phyloP scores from a whole-genome alignment of 805 yeast species.

The Metschnikowia gruessii region DNA sequence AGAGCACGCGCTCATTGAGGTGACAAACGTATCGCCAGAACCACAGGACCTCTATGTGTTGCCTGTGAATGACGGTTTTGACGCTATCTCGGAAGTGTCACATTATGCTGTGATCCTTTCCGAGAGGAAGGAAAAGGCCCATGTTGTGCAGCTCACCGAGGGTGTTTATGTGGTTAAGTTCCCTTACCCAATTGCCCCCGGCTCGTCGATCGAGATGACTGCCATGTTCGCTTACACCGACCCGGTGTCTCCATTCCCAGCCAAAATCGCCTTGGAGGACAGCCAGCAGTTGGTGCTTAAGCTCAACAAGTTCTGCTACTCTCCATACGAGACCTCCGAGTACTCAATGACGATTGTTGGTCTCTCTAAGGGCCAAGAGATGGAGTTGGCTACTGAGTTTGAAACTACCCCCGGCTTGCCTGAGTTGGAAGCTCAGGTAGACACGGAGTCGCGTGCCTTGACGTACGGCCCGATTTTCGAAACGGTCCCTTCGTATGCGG shows the following conservation, averaged over 20 bases:
- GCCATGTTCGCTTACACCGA: slow-evolving; percentile 49
- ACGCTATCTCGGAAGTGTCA: slow-evolving; percentile 40
- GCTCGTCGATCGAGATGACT: slow-evolving; percentile 47
- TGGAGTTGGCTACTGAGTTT: slow-evolving; percentile 29
- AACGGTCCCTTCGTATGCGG: slow-evolving; percentile 45
- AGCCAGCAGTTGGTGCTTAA: slow-evolving; percentile 57
- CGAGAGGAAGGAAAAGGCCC: slow-evolving; percentile 26
- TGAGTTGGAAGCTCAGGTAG: slow-evolving; percentile 35
- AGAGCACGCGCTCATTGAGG: slow-evolving; percentile 54
- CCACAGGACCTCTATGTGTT: slow-evolving; percentile 58
- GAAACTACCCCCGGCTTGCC: slow-evolving; percentile 25
- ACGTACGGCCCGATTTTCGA: slow-evolving; percentile 54
- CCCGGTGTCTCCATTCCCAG: slow-evolving; percentile 60
- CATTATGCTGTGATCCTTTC: slow-evolving; percentile 38
- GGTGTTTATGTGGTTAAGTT: slow-evolving; percentile 45
- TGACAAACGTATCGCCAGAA: slow-evolving; percentile 53
- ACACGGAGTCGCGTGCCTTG: slow-evolving; percentile 38
- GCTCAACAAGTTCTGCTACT: slow-evolving; percentile 53
- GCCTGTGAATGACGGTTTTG: slow-evolving; percentile 52
- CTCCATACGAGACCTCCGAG: slow-evolving; percentile 57
- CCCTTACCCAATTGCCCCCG: slow-evolving; percentile 67
- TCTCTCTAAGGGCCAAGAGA: slow-evolving; percentile 44
- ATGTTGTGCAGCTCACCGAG: slow-evolving; percentile 21
- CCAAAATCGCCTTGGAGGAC: slow-evolving; percentile 53
- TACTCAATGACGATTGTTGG: slow-evolving; percentile 48